Evolutionary conservation across 1,284 basidiomycete genomes (phyloP), one percentile per base, ranked within the genome.

Genomic region (Ceratobasidium sp.): DNA sequence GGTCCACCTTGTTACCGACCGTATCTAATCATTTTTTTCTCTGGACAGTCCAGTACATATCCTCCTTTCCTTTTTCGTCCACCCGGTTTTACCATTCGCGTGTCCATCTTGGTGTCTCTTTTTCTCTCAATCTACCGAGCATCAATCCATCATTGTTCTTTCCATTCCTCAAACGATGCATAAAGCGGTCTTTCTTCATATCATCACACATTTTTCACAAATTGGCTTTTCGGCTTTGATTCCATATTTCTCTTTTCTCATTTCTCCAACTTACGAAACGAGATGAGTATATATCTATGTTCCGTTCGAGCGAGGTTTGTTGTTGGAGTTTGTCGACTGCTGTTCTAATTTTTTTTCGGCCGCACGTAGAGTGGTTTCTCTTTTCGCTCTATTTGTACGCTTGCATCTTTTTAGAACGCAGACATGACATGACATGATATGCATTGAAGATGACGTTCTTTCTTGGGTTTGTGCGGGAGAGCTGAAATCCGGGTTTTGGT

Each of bases 171-270:
- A 33, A 23, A 4, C 56, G 39, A 66, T 66, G 69, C 66, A 51
- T 68, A 68, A 68, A 68, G 46, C 49, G 44, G 28, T 53, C n/a
- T 44, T 58, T 46, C 26, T 28, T 39, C 49, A 51, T 68, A 68
- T 33, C 33, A 33, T 33, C 33, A 33, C 33, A 33, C 33, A 33
- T 33, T 68, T 68, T 68, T 39, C 66, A 68, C 26, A 49, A 68
- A 7, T 68, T 3, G 33, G 3, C 60, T 63, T 33, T 1, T 33
- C 33, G 60, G 39, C 60, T 63, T 7, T 42, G 12, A 2, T 3
- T 33, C 13, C 13, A 3, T 42, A 40, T 63, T 40, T 42, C 33
- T 2, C 39, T 39, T 42, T 33, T n/a, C n/a, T 63, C 4, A 1
- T 63, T 42, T 18, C 42, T 39, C 42, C 20, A 33, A 33, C 39